These are phyloP conservation scores for Chlorella sp. DNA, from an alignment of 139 green algal species.

Conservation along the genomic window DNA sequence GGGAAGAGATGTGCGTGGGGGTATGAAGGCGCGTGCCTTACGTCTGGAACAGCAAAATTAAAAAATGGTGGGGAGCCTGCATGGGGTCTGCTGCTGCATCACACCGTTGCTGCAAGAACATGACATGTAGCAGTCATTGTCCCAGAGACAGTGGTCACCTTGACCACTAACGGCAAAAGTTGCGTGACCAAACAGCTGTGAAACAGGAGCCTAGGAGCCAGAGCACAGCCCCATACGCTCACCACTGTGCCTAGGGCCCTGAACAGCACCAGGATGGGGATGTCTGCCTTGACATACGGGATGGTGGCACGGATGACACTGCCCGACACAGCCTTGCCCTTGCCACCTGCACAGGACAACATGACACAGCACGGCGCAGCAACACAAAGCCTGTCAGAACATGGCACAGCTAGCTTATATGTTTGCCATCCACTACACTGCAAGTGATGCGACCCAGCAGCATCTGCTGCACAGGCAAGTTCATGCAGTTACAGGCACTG, in stretches of 20 bases:
- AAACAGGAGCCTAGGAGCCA: not conserved
- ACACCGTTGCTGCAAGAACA: no score
- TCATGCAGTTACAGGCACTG: no score
- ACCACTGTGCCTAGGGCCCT: slow-evolving; percentile 77
- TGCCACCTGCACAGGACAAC: not conserved
- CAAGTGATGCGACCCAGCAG: no score
- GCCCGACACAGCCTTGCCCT: slow-evolving; percentile 21
- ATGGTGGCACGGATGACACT: slow-evolving; percentile 57
- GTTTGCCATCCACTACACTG: no score
- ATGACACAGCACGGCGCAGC: no score
- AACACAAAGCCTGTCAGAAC: no score
- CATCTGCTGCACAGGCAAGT: no score
- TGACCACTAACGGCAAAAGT: not conserved
- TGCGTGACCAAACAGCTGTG: not conserved
- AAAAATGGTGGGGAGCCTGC: no score
- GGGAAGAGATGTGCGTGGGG: not conserved
- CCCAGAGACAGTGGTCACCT: not conserved
- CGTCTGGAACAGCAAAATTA: not conserved
- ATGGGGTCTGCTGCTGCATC: no score
- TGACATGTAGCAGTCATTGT: no score
- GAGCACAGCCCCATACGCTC: slow-evolving; percentile 3
- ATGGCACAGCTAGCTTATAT: no score
- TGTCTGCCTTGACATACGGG: slow-evolving; percentile 75
- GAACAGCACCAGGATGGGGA: slow-evolving; percentile 90
- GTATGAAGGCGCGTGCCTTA: not conserved